Percentiles rank a stretch among this genome's conserved stretches.
Conservation (phyloP, 2,329 filamentous ascomycete genomes). For the Coniella vitis region DNA sequence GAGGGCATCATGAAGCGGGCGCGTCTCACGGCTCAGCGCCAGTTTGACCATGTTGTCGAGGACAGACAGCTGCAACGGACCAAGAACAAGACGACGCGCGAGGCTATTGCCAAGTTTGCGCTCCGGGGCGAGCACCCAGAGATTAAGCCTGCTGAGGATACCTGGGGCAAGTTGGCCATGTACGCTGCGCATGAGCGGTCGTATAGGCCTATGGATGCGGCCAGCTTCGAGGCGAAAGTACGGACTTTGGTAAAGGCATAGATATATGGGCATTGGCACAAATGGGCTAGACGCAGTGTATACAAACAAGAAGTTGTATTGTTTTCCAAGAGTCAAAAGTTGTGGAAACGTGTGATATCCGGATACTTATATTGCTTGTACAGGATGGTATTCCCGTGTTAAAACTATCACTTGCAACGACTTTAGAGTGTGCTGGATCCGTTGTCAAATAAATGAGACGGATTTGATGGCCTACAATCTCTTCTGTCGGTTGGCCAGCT, state of each 20-base stretch:
- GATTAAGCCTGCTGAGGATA: conserved; percentile 24
- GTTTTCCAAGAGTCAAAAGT: background rate
- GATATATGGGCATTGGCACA: too few relatives aligned
- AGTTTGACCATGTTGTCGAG: background rate
- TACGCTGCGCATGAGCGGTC: conserved; percentile 30
- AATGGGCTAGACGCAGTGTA: background rate
- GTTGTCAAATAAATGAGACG: too few relatives aligned
- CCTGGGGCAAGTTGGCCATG: conserved; percentile 25
- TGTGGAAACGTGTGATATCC: background rate
- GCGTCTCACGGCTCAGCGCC: background rate
- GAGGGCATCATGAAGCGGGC: background rate
- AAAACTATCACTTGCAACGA: too few relatives aligned
- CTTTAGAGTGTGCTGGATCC: too few relatives aligned
- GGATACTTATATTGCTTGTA: background rate
- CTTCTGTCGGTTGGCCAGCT: conserved; percentile 26
- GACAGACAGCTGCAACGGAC: conserved; percentile 1
- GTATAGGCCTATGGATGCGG: conserved; percentile 22
- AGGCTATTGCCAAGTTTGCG: conserved; percentile 31
- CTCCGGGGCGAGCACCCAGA: conserved; percentile 32
- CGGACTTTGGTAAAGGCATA: conserved; percentile 13
- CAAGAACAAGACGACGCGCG: conserved; percentile 19
- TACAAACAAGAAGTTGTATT: conserved; percentile 2
- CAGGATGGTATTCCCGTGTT: too few relatives aligned
- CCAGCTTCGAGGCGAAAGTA: conserved; percentile 26
- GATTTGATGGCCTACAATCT: conserved; percentile 3